These are phyloP conservation scores for Heliophila coronopifolia DNA, from an alignment of 441 rosid species.

Conservation along the genomic window DNA sequence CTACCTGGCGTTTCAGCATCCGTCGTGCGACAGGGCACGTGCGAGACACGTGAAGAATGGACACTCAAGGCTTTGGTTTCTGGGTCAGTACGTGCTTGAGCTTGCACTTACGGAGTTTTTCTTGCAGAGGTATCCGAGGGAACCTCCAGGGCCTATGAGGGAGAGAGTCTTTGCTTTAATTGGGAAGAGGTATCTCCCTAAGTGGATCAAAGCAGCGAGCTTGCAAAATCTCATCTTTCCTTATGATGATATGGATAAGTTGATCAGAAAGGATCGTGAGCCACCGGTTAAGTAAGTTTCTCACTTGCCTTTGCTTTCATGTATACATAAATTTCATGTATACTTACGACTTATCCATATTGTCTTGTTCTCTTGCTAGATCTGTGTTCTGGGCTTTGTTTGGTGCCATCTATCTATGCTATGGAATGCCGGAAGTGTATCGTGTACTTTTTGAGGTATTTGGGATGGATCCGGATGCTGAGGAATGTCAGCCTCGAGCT, in stretches of 20 bases:
- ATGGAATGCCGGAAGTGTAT: slow-evolving; percentile 95
- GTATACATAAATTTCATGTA: no score
- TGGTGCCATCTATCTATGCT: slow-evolving; percentile 89
- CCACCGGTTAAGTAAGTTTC: slow-evolving; percentile 81
- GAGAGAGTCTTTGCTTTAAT: slow-evolving; percentile 86
- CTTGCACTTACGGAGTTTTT: slow-evolving; percentile 69
- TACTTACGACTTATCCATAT: neutral
- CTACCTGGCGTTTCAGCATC: slow-evolving; percentile 87
- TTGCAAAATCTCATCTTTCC: slow-evolving; percentile 87
- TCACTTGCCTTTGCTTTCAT: neutral
- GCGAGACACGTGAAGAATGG: slow-evolving; percentile 77
- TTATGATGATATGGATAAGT: slow-evolving; percentile 76
- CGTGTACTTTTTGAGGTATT: slow-evolving; percentile 91
- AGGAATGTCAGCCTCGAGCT: slow-evolving; percentile 78
- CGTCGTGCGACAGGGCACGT: slow-evolving; percentile 69
- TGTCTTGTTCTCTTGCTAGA: slow-evolving; percentile 35
- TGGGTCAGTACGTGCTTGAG: slow-evolving; percentile 92
- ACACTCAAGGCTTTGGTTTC: slow-evolving; percentile 70
- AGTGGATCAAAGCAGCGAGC: slow-evolving; percentile 82
- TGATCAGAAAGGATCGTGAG: slow-evolving; percentile 67
- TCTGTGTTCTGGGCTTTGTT: slow-evolving; percentile 91
- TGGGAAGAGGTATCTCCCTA: slow-evolving; percentile 80
- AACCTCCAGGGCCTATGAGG: slow-evolving; percentile 80
- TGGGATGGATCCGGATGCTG: slow-evolving; percentile 96
- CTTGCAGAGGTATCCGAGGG: slow-evolving; percentile 91